Conservation (phyloP, 495 filamentous ascomycete genomes). For the Talaromyces stipitatus region DNA sequence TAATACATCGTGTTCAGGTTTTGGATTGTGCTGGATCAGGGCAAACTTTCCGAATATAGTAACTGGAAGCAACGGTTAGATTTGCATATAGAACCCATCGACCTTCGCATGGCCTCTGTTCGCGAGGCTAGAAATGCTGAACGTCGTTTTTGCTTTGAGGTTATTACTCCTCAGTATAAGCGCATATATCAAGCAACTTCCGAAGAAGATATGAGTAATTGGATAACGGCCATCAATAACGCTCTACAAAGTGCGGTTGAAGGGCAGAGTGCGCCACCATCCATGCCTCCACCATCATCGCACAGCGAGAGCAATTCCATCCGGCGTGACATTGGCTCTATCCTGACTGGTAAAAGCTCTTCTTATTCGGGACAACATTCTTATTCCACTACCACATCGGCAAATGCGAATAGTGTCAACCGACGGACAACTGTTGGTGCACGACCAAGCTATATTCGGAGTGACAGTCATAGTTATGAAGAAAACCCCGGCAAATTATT, state of each 20-base stretch:
- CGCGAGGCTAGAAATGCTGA: conserved; percentile 91
- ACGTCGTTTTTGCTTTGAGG: conserved; percentile 94
- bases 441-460: conserved; percentile 64
- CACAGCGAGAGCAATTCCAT: conserved; percentile 46
- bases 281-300: conserved; percentile 36
- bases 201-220: conserved; percentile 94
- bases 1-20: conserved; percentile 48
- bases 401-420: conserved; percentile 51
- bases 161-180: conserved; percentile 94
- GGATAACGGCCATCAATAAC: conserved; percentile 96
- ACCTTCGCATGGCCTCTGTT: conserved; percentile 93
- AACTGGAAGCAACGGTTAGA: conserved; percentile 99
- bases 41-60: conserved; percentile 93
- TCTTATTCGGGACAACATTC: conserved; percentile 58
- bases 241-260: conserved; percentile 94
- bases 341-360: conserved; percentile 87
- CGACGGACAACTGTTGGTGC: conserved; percentile 87
- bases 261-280: conserved; percentile 51
- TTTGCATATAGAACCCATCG: conserved; percentile 96
- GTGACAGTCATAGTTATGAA: conserved; percentile 61
- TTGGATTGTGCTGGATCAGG: conserved; percentile 96
- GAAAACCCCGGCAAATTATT: conserved; percentile 80
- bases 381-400: conserved; percentile 30
- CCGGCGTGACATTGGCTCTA: conserved; percentile 78
- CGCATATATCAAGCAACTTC: conserved; percentile 97